Evolutionary conservation across 2,329 filamentous ascomycete genomes (phyloP).

Genomic region (Penicillium sp.): DNA sequence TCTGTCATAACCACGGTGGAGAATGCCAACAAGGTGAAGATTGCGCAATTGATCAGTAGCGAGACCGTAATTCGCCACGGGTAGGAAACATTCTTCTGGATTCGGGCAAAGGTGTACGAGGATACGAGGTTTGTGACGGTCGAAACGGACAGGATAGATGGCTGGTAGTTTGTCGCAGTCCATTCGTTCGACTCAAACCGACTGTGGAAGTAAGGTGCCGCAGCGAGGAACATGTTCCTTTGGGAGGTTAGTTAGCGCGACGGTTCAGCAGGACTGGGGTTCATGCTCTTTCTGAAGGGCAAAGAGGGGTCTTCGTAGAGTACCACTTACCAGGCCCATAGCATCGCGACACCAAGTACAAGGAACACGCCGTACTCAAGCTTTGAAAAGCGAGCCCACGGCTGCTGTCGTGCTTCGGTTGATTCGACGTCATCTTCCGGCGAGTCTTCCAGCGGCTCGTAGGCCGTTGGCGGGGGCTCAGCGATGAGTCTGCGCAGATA

Average conservation of each 20-base stretch:
- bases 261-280: neutral
- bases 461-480: conserved; percentile 28
- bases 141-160: conserved; percentile 83
- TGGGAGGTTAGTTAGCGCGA: neutral
- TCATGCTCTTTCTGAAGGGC: neutral
- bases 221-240: conserved; percentile 96
- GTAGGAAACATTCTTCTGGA: conserved; percentile 84
- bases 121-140: conserved; percentile 79
- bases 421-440: conserved; percentile 37
- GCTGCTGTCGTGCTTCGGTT: conserved; percentile 12
- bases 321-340: conserved; percentile 84
- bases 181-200: conserved; percentile 74
- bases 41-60: conserved; percentile 73
- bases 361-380: conserved; percentile 84
- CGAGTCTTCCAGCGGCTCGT: conserved; percentile 36
- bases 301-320: neutral
- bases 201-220: conserved; percentile 86
- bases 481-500: conserved; percentile 39
- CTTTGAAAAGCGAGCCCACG: conserved; percentile 69
- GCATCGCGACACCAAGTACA: conserved; percentile 86
- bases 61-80: conserved; percentile 80
- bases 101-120: conserved; percentile 76
- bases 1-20: conserved; percentile 74
- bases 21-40: conserved; percentile 77
- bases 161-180: conserved; percentile 83